A percentile compares a stretch with the other conserved stretches of the same genome.
Evolutionary conservation across 768 basidiomycete species (phyloP).

Genomic region (Suillus placidus): DNA sequence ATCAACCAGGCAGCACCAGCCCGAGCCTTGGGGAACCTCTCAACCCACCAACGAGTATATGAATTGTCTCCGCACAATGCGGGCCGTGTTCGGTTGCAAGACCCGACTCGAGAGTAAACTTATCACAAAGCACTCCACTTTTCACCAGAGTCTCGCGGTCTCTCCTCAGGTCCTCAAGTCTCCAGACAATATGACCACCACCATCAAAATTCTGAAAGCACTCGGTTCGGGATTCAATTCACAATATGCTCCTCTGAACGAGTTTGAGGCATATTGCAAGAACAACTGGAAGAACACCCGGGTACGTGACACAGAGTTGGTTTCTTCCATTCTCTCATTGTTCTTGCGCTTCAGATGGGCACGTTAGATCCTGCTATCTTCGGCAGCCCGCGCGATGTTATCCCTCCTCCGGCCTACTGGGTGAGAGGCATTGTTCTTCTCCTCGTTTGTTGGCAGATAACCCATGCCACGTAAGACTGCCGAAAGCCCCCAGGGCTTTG

Average conservation of each 20-base stretch:
- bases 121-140: neutral
- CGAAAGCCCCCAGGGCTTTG: neutral
- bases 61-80: too few relatives aligned
- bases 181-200: slow-evolving; percentile 7
- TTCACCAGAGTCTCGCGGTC: slow-evolving; percentile 8
- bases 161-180: slow-evolving; percentile 4
- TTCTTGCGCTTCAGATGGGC: too few relatives aligned
- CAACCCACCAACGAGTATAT: slow-evolving; percentile 12
- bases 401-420: too few relatives aligned
- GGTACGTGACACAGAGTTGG: neutral
- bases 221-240: slow-evolving; percentile 5
- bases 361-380: too few relatives aligned
- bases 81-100: slow-evolving; percentile 1
- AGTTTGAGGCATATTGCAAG: slow-evolving; percentile 10
- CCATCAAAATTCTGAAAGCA: neutral
- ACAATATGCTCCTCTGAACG: slow-evolving; percentile 1
- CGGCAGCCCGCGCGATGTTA: too few relatives aligned
- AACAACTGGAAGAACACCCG: slow-evolving; percentile 1
- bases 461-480: neutral
- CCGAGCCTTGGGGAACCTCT: slow-evolving; percentile 12
- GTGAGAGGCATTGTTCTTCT: too few relatives aligned
- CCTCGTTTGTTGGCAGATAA: too few relatives aligned
- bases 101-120: slow-evolving; percentile 3
- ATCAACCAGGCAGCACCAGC: slow-evolving; percentile 5
- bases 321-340: too few relatives aligned